Evolutionary conservation across 371 early-diverging fungal genomes (phyloP), one percentile per base, ranked within the genome.

Genomic region (Rhizopus stolonifer): DNA sequence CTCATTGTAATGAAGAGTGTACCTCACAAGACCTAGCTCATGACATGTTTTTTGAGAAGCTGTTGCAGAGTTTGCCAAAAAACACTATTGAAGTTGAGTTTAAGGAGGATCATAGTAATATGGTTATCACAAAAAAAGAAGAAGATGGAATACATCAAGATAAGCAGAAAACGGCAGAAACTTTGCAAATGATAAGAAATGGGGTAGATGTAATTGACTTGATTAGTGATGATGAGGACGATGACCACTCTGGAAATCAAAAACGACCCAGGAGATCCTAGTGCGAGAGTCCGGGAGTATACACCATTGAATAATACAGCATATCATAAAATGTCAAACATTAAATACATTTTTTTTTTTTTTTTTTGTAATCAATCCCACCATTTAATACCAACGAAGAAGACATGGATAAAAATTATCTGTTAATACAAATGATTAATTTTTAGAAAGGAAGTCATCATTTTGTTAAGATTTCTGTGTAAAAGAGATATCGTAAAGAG

Each of bases 161-260:
- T 9, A 33, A n/a, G 21, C 32, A 29, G 22, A 11, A 9, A n/a
- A 8, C 38, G 11, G 29, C 6, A 29, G 29, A 40, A 1, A 36
- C 31, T 15, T 6, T 26, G 2, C 22, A 34, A 10, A 15, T 21
- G 15, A 11, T 9, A 0, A 19, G 31, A 18, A 21, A 15, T 2
- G 46, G 48, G 15, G 11, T 45, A 17, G 38, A 66, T 40, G 63
- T 73, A 2, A 69, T 73, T 32, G 66, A 65, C 40, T 43, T 73
- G 6, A 26, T 73, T 0, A 73, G 74, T 39, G 70, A 70, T 21
- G 64, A 63, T 24, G 67, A 66, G 44, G 65, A 65, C 4, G 13
- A 29, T 21, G 33, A 11, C 15, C 2, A 5, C n/a, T n/a, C n/a
- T 15, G 15, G 15, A n/a, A 36, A 11, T 36, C 14, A 9, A 11